Conservation (phyloP, 1,284 basidiomycete species). For the Microbotryum scabiosae region DNA sequence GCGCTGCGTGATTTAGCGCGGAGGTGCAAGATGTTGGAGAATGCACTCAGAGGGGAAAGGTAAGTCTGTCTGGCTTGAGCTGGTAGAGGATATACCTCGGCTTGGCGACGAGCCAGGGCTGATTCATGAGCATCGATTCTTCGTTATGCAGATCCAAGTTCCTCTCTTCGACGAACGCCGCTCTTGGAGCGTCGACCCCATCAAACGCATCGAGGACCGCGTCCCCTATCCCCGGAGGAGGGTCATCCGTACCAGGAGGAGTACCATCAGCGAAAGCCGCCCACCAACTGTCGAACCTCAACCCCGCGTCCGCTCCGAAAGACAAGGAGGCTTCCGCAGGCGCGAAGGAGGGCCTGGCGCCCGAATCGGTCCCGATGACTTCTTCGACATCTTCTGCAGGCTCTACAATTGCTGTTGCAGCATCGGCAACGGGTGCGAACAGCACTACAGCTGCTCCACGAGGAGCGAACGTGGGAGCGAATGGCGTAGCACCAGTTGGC, state of each 20-base stretch:
- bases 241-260: constrained; percentile 1
- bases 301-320: not conserved
- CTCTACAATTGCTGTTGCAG: not conserved
- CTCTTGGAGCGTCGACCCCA: constrained; percentile 2
- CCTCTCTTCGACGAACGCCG: constrained; percentile 22
- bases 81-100: not conserved
- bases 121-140: not conserved
- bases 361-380: constrained; percentile 7
- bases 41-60: constrained; percentile 35
- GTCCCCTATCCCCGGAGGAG: constrained; percentile 9
- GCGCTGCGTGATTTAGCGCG: constrained; percentile 91
- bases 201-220: constrained; percentile 16
- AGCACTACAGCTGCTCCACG: not conserved
- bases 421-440: too few relatives aligned
- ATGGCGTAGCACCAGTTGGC: not conserved
- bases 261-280: constrained; percentile 15
- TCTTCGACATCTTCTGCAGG: constrained; percentile 3
- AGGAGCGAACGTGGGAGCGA: not conserved
- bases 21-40: constrained; percentile 98
- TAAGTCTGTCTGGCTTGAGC: not conserved
- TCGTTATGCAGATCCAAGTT: constrained; percentile 22
- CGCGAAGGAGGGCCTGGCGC: not conserved
- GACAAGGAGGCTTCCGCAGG: not conserved
- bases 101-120: not conserved
- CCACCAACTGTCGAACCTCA: not conserved